Conservation (phyloP, 495 filamentous ascomycete genomes). For the Parmelia sp. region DNA sequence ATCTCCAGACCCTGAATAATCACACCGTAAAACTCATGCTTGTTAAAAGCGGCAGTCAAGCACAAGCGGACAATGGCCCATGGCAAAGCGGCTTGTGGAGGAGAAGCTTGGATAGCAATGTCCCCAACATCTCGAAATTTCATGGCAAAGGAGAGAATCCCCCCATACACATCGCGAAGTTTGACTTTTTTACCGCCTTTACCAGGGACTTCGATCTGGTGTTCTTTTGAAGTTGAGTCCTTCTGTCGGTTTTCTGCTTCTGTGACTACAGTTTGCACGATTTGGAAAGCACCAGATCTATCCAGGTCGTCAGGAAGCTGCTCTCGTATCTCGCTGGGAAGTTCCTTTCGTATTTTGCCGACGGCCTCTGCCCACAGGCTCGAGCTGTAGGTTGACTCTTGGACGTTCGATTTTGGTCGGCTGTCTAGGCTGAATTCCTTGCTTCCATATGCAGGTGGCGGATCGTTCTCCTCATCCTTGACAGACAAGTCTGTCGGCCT, state of each 20-base stretch:
- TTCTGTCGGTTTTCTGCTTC: slow-evolving; percentile 1
- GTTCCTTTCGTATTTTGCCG: neutral
- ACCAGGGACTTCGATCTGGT: slow-evolving; percentile 1
- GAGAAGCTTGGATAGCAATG: slow-evolving; percentile 15
- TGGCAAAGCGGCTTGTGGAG: slow-evolving; percentile 11
- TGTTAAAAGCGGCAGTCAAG: slow-evolving; percentile 8
- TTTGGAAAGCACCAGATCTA: neutral
- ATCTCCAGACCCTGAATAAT: slow-evolving; percentile 16
- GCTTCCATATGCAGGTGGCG: slow-evolving; percentile 9
- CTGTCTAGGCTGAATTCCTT: neutral
- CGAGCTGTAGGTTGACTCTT: neutral
- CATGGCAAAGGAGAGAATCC: slow-evolving; percentile 7
- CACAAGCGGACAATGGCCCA: slow-evolving; percentile 15
- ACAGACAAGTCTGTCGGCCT: neutral
- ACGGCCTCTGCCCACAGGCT: slow-evolving; percentile 10
- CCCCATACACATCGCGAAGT: slow-evolving; percentile 15
- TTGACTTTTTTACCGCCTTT: slow-evolving; percentile 15
- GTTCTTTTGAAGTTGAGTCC: slow-evolving; percentile 8
- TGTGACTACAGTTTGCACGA: neutral
- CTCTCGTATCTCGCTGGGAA: neutral
- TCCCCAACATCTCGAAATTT: slow-evolving; percentile 17
- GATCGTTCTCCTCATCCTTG: neutral
- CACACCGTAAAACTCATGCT: slow-evolving; percentile 15
- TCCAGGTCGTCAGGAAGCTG: slow-evolving; percentile 3
- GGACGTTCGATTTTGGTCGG: neutral